Percentiles rank a stretch among this genome's conserved stretches.
Conservation (phyloP, 306 rosid genomes). For the Vigna nakashimae region DNA sequence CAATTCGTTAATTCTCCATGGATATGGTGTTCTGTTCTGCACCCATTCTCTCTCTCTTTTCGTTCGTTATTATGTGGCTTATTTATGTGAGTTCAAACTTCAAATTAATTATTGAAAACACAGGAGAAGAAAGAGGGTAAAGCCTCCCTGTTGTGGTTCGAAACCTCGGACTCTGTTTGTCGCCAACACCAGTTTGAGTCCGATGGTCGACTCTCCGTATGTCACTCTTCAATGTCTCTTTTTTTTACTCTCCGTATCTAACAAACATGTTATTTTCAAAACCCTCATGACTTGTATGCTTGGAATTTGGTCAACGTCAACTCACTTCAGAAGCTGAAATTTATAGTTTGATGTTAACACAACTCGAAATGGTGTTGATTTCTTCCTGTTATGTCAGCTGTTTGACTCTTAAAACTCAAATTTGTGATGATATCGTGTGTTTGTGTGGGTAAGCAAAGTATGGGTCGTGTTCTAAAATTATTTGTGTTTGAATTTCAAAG, state of each 20-base stretch:
- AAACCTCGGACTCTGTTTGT: slow-evolving; percentile 70
- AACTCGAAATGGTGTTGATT: slow-evolving; percentile 6
- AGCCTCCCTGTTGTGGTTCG: slow-evolving; percentile 64
- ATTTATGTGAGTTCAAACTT: not conserved
- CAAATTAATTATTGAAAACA: slow-evolving; percentile 10
- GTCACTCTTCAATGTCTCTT: slow-evolving; percentile 32
- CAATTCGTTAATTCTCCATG: not conserved
- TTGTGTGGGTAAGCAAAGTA: not conserved
- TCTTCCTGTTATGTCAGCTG: slow-evolving; percentile 15
- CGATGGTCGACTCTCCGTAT: slow-evolving; percentile 74
- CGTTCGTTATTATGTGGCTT: not conserved
- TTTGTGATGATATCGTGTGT: not conserved
- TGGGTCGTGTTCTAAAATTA: not conserved
- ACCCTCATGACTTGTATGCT: slow-evolving; percentile 1
- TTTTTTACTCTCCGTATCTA: not conserved
- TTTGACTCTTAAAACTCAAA: not conserved
- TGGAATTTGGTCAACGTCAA: not conserved
- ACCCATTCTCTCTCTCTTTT: not conserved
- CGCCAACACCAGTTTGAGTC: slow-evolving; percentile 64
- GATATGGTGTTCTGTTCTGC: not conserved
- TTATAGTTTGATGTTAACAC: not conserved
- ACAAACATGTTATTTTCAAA: not conserved
- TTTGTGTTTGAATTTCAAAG: not conserved
- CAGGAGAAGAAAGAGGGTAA: slow-evolving; percentile 53
- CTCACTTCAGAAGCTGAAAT: not conserved